Percentiles rank a stretch among this genome's conserved stretches.
Conservation (phyloP, 345 rosid genomes). For the Rhizophora mangle region DNA sequence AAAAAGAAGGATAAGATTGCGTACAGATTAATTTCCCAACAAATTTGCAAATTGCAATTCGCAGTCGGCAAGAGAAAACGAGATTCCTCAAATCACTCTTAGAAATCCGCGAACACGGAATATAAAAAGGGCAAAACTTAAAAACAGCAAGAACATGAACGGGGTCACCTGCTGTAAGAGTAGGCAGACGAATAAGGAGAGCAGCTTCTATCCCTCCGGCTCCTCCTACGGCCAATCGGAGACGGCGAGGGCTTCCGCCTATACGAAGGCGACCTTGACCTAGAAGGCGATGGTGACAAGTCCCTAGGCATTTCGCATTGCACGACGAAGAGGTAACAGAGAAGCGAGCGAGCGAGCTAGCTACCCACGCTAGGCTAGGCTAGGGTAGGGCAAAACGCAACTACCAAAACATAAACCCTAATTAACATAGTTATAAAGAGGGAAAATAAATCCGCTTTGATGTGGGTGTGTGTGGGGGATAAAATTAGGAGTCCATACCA, state of each 20-base stretch:
- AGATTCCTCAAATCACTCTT: constrained; percentile 38
- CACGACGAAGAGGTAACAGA: no score
- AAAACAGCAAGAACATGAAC: constrained; percentile 35
- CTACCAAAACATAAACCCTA: no score
- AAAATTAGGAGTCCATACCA: no score
- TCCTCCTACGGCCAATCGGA: constrained; percentile 69
- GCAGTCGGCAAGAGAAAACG: constrained; percentile 24
- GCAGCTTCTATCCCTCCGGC: constrained; percentile 72
- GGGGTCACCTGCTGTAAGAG: constrained; percentile 88
- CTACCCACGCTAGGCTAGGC: no score
- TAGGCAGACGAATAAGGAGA: constrained; percentile 66
- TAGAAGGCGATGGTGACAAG: constrained; percentile 35
- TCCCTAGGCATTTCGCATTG: constrained; percentile 64
- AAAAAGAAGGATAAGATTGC: constrained; percentile 21
- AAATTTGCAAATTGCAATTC: constrained; percentile 22
- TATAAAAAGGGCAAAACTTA: constrained; percentile 13
- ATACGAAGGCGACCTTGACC: constrained; percentile 59
- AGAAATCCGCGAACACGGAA: constrained; percentile 24
- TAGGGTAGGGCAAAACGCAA: no score
- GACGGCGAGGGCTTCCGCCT: constrained; percentile 71
- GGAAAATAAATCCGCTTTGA: no score
- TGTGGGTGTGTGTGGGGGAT: no score
- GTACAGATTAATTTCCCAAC: constrained; percentile 28
- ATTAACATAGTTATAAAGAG: no score
- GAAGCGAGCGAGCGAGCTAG: no score